These are phyloP conservation scores for Sarocladium kiliense DNA, from an alignment of 2,329 filamentous ascomycete species.

Conservation along the genomic window DNA sequence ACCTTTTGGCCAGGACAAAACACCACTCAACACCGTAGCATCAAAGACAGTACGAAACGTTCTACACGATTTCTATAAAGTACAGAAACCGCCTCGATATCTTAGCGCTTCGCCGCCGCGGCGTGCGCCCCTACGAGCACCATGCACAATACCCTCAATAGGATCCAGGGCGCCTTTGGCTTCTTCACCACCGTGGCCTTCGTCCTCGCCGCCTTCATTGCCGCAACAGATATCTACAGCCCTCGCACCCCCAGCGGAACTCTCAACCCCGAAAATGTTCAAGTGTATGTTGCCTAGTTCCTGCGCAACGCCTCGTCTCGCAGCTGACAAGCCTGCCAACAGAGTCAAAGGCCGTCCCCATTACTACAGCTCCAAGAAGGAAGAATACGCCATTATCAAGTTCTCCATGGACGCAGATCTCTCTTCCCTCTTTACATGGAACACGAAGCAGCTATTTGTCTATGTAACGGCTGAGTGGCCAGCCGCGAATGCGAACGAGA, in stretches of 20 bases:
- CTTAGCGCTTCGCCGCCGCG: neutral
- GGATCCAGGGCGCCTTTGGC: constrained; percentile 88
- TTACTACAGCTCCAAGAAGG: constrained; percentile 87
- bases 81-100: neutral
- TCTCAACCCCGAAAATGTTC: constrained; percentile 68
- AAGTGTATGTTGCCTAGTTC: constrained; percentile 61
- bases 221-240: constrained; percentile 68
- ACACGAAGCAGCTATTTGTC: constrained; percentile 97
- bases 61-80: neutral
- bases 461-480: constrained; percentile 83
- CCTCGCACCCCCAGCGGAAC: constrained; percentile 62
- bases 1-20: neutral
- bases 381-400: constrained; percentile 91
- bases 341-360: constrained; percentile 89
- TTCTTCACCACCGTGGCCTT: constrained; percentile 97
- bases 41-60: neutral
- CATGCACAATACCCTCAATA: constrained; percentile 86
- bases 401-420: constrained; percentile 93
- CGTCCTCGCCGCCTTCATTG: constrained; percentile 72
- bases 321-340: constrained; percentile 12
- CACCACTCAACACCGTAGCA: neutral
- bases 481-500: constrained; percentile 26
- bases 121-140: constrained; percentile 22
- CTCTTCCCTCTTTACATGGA: constrained; percentile 93
- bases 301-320: neutral